Evolutionary conservation across 257 asterid genomes (phyloP).

Genomic region (Nicotiana tomentosiformis): DNA sequence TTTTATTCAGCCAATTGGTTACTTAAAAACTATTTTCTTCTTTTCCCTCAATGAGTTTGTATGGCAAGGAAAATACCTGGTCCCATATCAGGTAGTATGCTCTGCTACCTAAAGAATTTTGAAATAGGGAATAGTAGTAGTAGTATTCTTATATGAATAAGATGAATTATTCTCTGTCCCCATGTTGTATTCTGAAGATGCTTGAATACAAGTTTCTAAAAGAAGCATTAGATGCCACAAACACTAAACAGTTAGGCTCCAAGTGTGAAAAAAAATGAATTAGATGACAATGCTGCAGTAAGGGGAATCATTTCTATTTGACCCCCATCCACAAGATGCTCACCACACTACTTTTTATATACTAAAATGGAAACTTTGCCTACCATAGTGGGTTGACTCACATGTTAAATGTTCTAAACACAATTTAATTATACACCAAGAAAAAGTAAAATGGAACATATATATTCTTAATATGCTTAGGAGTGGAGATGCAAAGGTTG

Average conservation of each 20-base stretch:
- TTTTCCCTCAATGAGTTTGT: background rate
- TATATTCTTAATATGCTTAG: background rate
- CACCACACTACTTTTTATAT: background rate
- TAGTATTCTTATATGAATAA: background rate
- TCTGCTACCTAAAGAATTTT: background rate
- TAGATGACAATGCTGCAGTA: slow-evolving; percentile 5
- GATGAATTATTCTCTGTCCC: slow-evolving; percentile 10
- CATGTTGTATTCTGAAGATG: slow-evolving; percentile 8
- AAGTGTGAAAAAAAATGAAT: background rate
- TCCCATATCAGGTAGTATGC: background rate
- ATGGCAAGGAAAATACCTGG: slow-evolving; percentile 3
- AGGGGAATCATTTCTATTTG: slow-evolving; percentile 6
- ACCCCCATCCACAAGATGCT: slow-evolving; percentile 12
- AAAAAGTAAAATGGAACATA: background rate
- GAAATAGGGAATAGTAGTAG: background rate
- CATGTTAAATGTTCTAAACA: slow-evolving; percentile 9
- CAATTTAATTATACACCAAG: background rate
- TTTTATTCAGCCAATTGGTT: background rate
- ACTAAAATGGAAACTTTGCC: background rate
- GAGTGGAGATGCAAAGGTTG: background rate
- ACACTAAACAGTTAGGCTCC: background rate
- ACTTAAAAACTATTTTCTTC: background rate
- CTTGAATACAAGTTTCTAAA: background rate
- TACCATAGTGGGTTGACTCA: background rate
- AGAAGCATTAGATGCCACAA: slow-evolving; percentile 1